Evolutionary conservation across 108 stramenopile genomes (phyloP), one percentile per base, ranked within the genome.

Genomic region (Skeletonema marinoi): DNA sequence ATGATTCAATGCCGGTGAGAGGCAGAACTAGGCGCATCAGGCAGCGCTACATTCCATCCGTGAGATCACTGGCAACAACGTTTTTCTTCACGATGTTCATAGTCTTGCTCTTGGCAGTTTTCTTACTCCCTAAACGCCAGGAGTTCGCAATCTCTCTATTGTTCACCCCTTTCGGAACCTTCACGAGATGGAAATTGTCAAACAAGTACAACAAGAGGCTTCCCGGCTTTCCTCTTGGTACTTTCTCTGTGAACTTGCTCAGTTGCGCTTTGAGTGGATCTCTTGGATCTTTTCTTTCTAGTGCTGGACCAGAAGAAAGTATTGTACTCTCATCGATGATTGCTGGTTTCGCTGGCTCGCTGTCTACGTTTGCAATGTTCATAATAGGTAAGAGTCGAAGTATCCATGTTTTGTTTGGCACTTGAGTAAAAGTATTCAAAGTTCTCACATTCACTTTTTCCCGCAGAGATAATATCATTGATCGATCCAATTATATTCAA

Each of bases 401-500:
- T 50, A 50, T 1, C 2, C n/a, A 3, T 16, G 10, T 41, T 17
- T 17, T 51, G 17, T 51, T n/a, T 51, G 50, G 17, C 17, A 7
- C 50, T 19, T 51, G 1, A 51, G 50, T 13, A n/a, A 4, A 51
- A 12, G 6, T 19, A 19, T 19, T 56, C 8, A 25, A 21, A 56
- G 54, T 10, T 56, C 54, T 56, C 54, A 56, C 9, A 31, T 60
- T 54, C 10, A 0, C 13, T 16, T 14, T 39, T 29, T 50, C 4
- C 31, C 70, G 62, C 38, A 78, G 93, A 94, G 69, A 83, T 94
- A 13, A 71, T 92, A 65, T 66, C 81, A 1, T 84, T 89, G 13
- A 70, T 89, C 10, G 93, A 94, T 73, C 91, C 93, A 16, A 87
- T 94, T 35, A 78, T 94, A 25, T 88, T 94, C 62, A 90, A 90